Base-by-base conservation (phyloP, 1,284 basidiomycete genomes). In the Chalciporus piperatoides region DNA sequence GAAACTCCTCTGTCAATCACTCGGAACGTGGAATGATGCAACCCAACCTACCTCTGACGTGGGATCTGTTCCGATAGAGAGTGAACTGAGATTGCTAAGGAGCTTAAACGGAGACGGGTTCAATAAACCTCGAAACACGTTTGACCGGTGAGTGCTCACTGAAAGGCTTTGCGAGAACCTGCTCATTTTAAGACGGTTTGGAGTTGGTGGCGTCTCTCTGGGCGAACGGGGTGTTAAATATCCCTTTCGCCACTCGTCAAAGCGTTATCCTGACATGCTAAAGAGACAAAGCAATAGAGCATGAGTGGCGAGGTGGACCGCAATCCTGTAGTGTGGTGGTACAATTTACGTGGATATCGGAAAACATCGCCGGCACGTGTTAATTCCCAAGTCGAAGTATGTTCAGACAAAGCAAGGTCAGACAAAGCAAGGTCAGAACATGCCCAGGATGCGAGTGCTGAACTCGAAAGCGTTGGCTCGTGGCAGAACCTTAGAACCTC, bases 151-250 rank as follows among this genome's bases (percentile, higher is more conserved):
- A 41, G 25, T 41, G 37, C 64, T 64, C 40, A 68, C 63, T 45
- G 60, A 68, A 52, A 61, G 46, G 4, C 54, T 64, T 51, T 64
- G 61, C 1, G 67, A 65, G 56, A 67, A 52, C 63, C 62, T 65
- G 64, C 64, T 62, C 67, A 67, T 68, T 37, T 40, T 33, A n/a
- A 8, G 25, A 14, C 35, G 30, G 25, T 28, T 41, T 41, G 21
- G 44, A 21, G 21, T 15, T 41, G 30, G 27, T 36, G 42, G 33
- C 21, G 21, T 15, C 44, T 4, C 41, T n/a, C 24, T 25, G 33
- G 30, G 25, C 19, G 27, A 19, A 45, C 11, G 19, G 24, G 19
- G 17, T 19, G 30, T 52, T 68, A 67, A 59, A 68, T 62, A 68
- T 19, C 15, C n/a, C 46, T 24, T 33, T 54, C 41, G 55, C 63